Conservation (phyloP, 164 flowering plant species). For the Buxus sempervirens region DNA sequence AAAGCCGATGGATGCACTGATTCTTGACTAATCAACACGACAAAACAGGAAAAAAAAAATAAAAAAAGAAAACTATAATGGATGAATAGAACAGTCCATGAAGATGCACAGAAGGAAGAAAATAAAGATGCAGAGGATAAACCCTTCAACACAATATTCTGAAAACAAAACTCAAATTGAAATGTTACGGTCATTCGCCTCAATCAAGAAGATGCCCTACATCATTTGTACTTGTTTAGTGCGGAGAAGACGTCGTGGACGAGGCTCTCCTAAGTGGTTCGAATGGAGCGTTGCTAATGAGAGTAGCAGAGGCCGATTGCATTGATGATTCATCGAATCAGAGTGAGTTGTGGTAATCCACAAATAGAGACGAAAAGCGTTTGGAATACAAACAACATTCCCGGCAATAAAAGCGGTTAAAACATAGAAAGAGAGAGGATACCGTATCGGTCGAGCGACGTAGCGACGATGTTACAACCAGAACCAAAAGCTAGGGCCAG, state of each 20-base stretch:
- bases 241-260: too few relatives aligned
- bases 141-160: not conserved
- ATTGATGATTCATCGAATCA: too few relatives aligned
- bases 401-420: not conserved
- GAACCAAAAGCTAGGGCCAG: conserved; percentile 39
- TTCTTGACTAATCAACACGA: too few relatives aligned
- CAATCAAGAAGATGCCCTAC: too few relatives aligned
- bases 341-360: too few relatives aligned
- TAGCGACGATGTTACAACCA: conserved; percentile 43
- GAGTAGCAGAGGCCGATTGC: too few relatives aligned
- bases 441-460: conserved; percentile 53
- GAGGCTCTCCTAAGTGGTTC: too few relatives aligned
- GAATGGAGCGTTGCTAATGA: too few relatives aligned
- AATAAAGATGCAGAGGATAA: not conserved
- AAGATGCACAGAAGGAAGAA: not conserved
- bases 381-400: too few relatives aligned
- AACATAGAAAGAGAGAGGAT: conserved; percentile 5
- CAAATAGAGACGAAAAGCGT: too few relatives aligned
- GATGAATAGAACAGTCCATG: not conserved
- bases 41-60: not conserved
- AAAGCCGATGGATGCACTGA: too few relatives aligned
- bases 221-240: too few relatives aligned
- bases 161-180: not conserved
- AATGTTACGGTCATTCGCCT: not conserved
- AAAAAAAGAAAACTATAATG: not conserved